Evolutionary conservation across 768 basidiomycete genomes (phyloP).

Genomic region (Tricholoma hemisulphureum): DNA sequence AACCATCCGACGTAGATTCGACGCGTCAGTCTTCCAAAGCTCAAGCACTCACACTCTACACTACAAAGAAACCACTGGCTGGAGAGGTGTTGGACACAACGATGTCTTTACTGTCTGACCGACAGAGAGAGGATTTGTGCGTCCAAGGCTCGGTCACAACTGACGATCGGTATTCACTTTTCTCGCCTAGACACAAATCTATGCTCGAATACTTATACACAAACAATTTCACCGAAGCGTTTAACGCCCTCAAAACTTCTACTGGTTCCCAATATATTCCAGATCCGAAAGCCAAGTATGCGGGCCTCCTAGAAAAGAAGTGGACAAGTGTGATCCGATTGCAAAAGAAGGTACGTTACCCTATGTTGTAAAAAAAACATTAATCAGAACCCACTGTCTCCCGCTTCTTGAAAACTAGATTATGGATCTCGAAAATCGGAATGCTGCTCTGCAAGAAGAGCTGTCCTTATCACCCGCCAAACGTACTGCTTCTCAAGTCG

Average conservation of each 20-base stretch:
- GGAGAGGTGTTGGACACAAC: not conserved
- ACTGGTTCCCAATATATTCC: slow-evolving; percentile 63
- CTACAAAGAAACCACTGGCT: not conserved
- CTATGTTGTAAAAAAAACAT: not conserved
- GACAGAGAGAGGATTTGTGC: slow-evolving; percentile 33
- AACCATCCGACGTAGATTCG: slow-evolving; percentile 1
- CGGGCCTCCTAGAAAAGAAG: slow-evolving; percentile 92
- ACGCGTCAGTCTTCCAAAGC: slow-evolving; percentile 12
- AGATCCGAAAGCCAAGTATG: slow-evolving; percentile 84
- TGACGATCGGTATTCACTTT: slow-evolving; percentile 5
- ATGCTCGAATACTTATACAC: slow-evolving; percentile 77
- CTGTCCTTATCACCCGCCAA: slow-evolving; percentile 47
- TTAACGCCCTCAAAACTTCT: slow-evolving; percentile 56
- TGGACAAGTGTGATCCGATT: slow-evolving; percentile 96
- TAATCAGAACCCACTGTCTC: slow-evolving; percentile 4
- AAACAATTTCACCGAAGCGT: slow-evolving; percentile 62
- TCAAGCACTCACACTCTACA: not conserved
- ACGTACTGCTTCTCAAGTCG: slow-evolving; percentile 63
- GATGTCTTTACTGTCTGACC: slow-evolving; percentile 34
- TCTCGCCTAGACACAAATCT: slow-evolving; percentile 61
- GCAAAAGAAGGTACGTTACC: slow-evolving; percentile 79
- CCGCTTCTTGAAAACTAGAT: slow-evolving; percentile 51
- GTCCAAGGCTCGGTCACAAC: slow-evolving; percentile 8
- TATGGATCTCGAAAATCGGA: slow-evolving; percentile 89
- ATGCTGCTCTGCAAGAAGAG: slow-evolving; percentile 76